Conservation (phyloP, 2,329 filamentous ascomycete species). For the Beauveria pseudobassiana region DNA sequence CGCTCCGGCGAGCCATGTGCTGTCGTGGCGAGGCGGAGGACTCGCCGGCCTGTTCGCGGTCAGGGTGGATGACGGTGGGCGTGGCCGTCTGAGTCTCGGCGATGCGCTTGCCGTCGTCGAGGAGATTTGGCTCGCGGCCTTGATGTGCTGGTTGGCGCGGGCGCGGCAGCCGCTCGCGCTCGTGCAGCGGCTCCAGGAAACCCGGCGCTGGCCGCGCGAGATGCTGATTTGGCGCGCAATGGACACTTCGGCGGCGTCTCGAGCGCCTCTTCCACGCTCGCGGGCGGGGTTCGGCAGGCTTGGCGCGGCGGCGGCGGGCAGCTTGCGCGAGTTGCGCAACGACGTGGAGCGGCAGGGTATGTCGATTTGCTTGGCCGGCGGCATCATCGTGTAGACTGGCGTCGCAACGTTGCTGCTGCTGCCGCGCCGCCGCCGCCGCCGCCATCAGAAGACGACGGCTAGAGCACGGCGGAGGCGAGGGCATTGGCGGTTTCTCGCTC, state of each 20-base stretch:
- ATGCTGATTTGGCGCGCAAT: slow-evolving; percentile 63
- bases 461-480: background rate
- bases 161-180: slow-evolving; percentile 12
- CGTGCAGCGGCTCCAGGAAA: slow-evolving; percentile 48
- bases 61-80: slow-evolving; percentile 37
- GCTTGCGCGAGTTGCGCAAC: background rate
- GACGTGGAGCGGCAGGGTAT: slow-evolving; percentile 7
- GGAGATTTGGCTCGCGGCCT: slow-evolving; percentile 13
- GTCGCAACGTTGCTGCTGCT: background rate
- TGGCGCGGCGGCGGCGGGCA: background rate
- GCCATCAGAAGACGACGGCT: background rate
- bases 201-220: slow-evolving; percentile 53
- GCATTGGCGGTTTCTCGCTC: background rate
- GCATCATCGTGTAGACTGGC: background rate
- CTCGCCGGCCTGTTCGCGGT: slow-evolving; percentile 6
- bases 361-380: background rate
- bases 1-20: slow-evolving; percentile 41
- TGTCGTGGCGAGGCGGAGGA: slow-evolving; percentile 22
- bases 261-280: slow-evolving; percentile 20
- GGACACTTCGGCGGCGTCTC: slow-evolving; percentile 56
- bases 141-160: slow-evolving; percentile 10
- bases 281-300: background rate
- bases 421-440: background rate
- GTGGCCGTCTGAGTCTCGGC: slow-evolving; percentile 34
- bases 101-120: slow-evolving; percentile 22